These are phyloP conservation scores for Cytospora piceicola DNA, from an alignment of 2,329 filamentous ascomycete species.

Conservation along the genomic window DNA sequence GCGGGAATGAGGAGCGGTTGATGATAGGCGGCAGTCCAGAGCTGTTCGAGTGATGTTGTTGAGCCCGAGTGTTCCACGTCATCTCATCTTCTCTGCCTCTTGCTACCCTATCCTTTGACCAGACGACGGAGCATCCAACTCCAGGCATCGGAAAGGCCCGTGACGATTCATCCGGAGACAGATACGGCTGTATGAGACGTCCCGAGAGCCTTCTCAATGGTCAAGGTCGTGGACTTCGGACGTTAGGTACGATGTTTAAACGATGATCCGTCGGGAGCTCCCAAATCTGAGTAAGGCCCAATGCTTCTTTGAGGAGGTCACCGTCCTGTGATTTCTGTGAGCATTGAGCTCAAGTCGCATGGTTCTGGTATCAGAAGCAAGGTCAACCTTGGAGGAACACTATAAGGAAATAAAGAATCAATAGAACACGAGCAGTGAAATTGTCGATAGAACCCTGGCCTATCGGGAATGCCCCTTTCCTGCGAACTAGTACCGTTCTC, in stretches of 20 bases:
- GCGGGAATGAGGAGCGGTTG: background rate
- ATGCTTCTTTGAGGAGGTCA: background rate
- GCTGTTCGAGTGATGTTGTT: background rate
- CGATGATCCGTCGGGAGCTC: conserved; percentile 9
- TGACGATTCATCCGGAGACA: background rate
- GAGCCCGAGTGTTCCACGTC: background rate
- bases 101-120: conserved; percentile 1
- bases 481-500: background rate
- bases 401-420: background rate
- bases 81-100: background rate
- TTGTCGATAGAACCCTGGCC: background rate
- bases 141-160: background rate
- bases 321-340: background rate
- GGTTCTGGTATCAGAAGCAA: background rate
- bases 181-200: conserved; percentile 9
- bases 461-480: background rate
- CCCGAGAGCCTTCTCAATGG: conserved; percentile 7
- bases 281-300: background rate
- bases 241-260: conserved; percentile 2
- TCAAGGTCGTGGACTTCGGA: background rate
- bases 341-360: background rate
- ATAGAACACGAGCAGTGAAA: background rate
- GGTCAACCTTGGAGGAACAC: background rate
- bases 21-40: background rate
- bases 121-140: background rate